Evolutionary conservation across 345 rosid genomes (phyloP).

Genomic region (Viola odorata): DNA sequence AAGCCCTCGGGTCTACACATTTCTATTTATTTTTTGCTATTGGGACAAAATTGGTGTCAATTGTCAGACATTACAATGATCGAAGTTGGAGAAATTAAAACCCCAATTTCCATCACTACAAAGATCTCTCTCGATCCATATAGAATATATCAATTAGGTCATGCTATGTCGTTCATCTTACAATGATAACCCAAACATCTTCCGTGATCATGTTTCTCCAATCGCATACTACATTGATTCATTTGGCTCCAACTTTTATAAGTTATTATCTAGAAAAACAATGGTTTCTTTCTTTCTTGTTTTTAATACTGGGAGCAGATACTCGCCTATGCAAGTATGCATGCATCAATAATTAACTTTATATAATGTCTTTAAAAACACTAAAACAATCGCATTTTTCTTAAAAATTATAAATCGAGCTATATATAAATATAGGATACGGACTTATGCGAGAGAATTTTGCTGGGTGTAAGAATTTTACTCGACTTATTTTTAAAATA

Average conservation of each 20-base stretch:
- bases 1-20: background rate
- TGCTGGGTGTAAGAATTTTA: too few species aligned
- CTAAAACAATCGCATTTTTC: too few species aligned
- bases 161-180: slow-evolving; percentile 3
- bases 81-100: background rate
- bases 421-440: too few species aligned
- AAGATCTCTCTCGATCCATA: background rate
- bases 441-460: too few species aligned
- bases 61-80: background rate
- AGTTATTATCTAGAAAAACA: background rate
- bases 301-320: slow-evolving; percentile 8
- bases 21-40: too few species aligned
- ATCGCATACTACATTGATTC: background rate
- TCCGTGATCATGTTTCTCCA: slow-evolving; percentile 15
- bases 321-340: too few species aligned
- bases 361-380: too few species aligned
- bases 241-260: background rate
- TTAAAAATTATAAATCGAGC: too few species aligned
- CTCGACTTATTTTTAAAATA: too few species aligned
- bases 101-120: slow-evolving; percentile 1
- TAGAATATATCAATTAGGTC: background rate
- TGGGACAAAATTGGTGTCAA: background rate
- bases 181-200: background rate
- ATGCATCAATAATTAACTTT: too few species aligned
- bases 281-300: slow-evolving; percentile 8